These are phyloP conservation scores for Alternaria triticimaculans DNA, from an alignment of 2,329 filamentous ascomycete species.

Conservation along the genomic window DNA sequence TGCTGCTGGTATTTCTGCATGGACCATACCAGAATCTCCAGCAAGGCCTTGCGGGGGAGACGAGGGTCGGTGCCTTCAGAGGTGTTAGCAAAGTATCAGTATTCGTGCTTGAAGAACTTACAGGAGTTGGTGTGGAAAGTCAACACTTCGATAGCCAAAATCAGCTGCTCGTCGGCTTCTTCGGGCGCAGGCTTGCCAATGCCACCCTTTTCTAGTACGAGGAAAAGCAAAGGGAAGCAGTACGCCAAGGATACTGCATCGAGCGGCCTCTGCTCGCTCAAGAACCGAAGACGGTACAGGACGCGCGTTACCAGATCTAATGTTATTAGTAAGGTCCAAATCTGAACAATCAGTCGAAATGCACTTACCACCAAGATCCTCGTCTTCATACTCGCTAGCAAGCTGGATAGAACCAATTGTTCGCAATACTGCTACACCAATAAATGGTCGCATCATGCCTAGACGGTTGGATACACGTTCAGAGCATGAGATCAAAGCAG, in stretches of 20 bases:
- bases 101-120: slow-evolving; percentile 29
- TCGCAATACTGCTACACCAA: slow-evolving; percentile 86
- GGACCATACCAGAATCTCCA: slow-evolving; percentile 74
- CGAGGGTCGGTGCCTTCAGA: slow-evolving; percentile 68
- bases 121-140: slow-evolving; percentile 86
- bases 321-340: slow-evolving; percentile 20
- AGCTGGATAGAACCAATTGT: slow-evolving; percentile 77
- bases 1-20: slow-evolving; percentile 93
- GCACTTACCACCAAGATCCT: slow-evolving; percentile 70
- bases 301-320: slow-evolving; percentile 79
- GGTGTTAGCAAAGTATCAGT: slow-evolving; percentile 19
- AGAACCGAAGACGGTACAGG: slow-evolving; percentile 86
- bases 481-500: slow-evolving; percentile 80
- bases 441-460: slow-evolving; percentile 77
- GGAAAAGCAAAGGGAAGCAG: slow-evolving; percentile 79
- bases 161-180: slow-evolving; percentile 85
- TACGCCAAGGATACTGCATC: slow-evolving; percentile 89
- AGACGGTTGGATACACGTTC: slow-evolving; percentile 76
- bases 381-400: slow-evolving; percentile 73
- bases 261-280: slow-evolving; percentile 92
- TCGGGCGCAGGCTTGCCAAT: slow-evolving; percentile 72
- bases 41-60: slow-evolving; percentile 76
- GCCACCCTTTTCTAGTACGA: slow-evolving; percentile 79
- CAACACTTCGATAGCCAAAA: slow-evolving; percentile 86
- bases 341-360: background rate